Conservation (phyloP, 179 eudicot species). For the Carnegiea gigantea region DNA sequence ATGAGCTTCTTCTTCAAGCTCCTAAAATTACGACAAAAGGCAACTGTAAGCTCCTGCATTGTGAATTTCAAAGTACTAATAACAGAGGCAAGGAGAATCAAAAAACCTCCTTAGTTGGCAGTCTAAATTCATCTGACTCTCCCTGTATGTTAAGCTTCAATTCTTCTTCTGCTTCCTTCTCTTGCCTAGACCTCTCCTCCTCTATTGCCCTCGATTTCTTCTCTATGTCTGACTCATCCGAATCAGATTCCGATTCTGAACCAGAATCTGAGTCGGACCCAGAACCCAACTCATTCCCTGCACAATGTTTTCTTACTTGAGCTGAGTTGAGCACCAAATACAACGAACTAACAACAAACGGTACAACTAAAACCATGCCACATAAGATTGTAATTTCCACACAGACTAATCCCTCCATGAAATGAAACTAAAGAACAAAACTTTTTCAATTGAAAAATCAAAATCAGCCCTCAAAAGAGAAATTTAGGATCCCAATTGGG, state of each 20-base stretch:
- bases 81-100: background rate
- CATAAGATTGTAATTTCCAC: background rate
- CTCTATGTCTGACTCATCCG: constrained; percentile 47
- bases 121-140: constrained; percentile 60
- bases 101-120: constrained; percentile 64
- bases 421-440: background rate
- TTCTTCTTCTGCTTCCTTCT: constrained; percentile 54
- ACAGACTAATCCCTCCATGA: background rate
- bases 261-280: constrained; percentile 37
- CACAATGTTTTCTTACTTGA: constrained; percentile 12
- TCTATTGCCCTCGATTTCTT: constrained; percentile 42
- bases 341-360: background rate
- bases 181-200: constrained; percentile 36
- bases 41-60: background rate
- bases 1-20: constrained; percentile 70
- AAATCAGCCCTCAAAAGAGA: background rate
- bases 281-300: constrained; percentile 35
- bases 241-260: constrained; percentile 37
- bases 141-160: constrained; percentile 49
- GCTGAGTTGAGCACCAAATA: background rate
- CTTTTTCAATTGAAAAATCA: background rate
- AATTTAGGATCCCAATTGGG: background rate
- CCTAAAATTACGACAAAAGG: constrained; percentile 33
- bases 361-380: background rate
- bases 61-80: background rate